These are phyloP conservation scores for Geum urbanum DNA, from an alignment of 306 rosid genomes.

Conservation along the genomic window DNA sequence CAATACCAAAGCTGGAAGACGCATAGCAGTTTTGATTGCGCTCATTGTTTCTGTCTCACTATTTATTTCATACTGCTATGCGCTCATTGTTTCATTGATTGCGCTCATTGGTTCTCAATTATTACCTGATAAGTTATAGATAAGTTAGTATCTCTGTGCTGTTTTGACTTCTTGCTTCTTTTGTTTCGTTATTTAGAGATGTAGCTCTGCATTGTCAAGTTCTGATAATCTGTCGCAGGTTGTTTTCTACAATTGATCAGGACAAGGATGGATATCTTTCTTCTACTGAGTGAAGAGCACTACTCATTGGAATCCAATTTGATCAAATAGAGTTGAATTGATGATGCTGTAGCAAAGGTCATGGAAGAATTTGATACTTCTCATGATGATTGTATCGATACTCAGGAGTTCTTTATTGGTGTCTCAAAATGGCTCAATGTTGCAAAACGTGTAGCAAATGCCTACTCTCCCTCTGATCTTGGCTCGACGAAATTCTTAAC, in stretches of 20 bases:
- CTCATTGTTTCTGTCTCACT: conserved; percentile 54
- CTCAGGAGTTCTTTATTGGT: conserved; percentile 51
- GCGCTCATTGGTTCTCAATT: too few species aligned
- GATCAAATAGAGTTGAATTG: conserved; percentile 59
- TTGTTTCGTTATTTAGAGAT: not conserved
- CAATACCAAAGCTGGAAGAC: conserved; percentile 60
- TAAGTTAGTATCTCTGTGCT: conserved; percentile 40
- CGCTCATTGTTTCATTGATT: too few species aligned
- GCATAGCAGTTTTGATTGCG: conserved; percentile 65
- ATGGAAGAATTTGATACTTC: conserved; percentile 67
- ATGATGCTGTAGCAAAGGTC: conserved; percentile 55
- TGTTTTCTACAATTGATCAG: conserved; percentile 52
- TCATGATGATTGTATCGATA: conserved; percentile 31
- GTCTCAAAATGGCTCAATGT: conserved; percentile 56
- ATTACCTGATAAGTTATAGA: too few species aligned
- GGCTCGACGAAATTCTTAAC: conserved; percentile 38
- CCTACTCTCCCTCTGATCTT: conserved; percentile 46
- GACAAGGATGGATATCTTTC: conserved; percentile 47
- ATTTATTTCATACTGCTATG: conserved; percentile 51
- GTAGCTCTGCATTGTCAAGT: conserved; percentile 21
- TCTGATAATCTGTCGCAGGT: conserved; percentile 36
- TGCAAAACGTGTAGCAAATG: conserved; percentile 31
- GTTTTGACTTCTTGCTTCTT: conserved; percentile 8
- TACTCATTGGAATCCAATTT: conserved; percentile 65
- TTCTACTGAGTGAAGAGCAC: conserved; percentile 57